A percentile compares a stretch with the other conserved stretches of the same genome.
Conservation (phyloP, 116 monocot genomes). For the Posidonia oceanica region DNA sequence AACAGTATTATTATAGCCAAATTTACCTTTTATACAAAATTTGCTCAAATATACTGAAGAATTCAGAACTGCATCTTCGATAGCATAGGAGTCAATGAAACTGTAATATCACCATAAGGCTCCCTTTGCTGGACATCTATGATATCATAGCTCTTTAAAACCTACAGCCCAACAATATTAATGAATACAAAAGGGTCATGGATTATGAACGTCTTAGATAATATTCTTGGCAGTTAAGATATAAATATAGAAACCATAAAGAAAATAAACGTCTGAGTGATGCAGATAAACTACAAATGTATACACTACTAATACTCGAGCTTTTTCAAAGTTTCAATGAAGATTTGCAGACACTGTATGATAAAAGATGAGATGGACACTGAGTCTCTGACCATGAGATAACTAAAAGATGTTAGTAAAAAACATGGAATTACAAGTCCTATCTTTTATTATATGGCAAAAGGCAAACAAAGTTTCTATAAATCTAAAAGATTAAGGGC, state of each 20-base stretch:
- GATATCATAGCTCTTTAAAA: conserved; percentile 48
- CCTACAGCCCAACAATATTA: conserved; percentile 14
- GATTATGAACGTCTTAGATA: background rate
- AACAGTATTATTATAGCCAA: no score
- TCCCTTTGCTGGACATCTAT: conserved; percentile 63
- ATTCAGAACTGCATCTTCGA: conserved; percentile 14
- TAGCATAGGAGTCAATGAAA: conserved; percentile 43
- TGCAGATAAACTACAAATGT: background rate
- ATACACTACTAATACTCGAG: background rate
- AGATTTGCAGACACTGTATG: background rate
- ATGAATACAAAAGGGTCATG: background rate
- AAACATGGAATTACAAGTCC: background rate
- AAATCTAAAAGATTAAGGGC: no score
- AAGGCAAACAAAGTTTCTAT: background rate
- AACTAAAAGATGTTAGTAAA: background rate
- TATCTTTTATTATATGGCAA: background rate
- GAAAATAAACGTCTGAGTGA: background rate
- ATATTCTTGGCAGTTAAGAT: background rate
- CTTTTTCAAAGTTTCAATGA: background rate
- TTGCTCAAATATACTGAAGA: no score
- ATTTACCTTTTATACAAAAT: no score
- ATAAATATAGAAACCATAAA: background rate
- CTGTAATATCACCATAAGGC: conserved; percentile 61
- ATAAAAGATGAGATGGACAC: background rate
- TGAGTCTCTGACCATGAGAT: background rate